A percentile compares a stretch with the other conserved stretches of the same genome.
Evolutionary conservation across 345 rosid species (phyloP).

Genomic region (Fremontodendron californicum): DNA sequence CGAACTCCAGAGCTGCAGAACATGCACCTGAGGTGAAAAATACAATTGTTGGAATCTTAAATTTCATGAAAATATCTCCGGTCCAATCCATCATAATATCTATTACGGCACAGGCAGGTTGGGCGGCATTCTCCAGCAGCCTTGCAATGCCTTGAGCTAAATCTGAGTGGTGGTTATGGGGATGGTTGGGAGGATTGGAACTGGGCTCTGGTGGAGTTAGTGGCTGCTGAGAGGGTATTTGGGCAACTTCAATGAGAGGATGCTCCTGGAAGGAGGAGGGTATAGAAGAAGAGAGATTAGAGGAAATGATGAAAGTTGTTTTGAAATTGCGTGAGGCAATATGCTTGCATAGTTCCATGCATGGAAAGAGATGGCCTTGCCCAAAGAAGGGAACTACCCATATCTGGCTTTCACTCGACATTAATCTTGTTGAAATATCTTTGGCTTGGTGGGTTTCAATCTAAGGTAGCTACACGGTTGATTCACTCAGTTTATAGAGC

Average conservation of each 20-base stretch:
- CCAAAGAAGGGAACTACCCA: conserved; percentile 38
- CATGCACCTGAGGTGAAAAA: conserved; percentile 48
- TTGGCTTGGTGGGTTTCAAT: neutral
- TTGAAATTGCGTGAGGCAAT: conserved; percentile 31
- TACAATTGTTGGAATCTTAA: conserved; percentile 30
- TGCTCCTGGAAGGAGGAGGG: conserved; percentile 26
- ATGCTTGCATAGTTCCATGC: conserved; percentile 36
- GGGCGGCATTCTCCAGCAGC: neutral
- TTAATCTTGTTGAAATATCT: neutral
- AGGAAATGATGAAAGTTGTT: conserved; percentile 27
- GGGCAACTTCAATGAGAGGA: conserved; percentile 25
- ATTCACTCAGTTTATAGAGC: neutral
- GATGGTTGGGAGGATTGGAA: neutral
- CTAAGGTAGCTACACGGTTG: neutral
- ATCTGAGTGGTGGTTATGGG: neutral
- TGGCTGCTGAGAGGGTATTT: conserved; percentile 18
- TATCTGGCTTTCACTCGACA: conserved; percentile 13
- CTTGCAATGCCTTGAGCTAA: conserved; percentile 1
- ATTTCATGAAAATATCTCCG: conserved; percentile 22
- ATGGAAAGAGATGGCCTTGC: conserved; percentile 44
- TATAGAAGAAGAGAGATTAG: conserved; percentile 32
- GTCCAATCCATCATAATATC: conserved; percentile 44
- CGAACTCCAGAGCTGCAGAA: conserved; percentile 45
- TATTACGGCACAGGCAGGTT: conserved; percentile 35
- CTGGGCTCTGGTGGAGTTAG: conserved; percentile 4